Percentiles rank a stretch among this genome's conserved stretches.
Conservation (phyloP, 1,139 yeast species). For the Yamadazyma jaroonii region DNA sequence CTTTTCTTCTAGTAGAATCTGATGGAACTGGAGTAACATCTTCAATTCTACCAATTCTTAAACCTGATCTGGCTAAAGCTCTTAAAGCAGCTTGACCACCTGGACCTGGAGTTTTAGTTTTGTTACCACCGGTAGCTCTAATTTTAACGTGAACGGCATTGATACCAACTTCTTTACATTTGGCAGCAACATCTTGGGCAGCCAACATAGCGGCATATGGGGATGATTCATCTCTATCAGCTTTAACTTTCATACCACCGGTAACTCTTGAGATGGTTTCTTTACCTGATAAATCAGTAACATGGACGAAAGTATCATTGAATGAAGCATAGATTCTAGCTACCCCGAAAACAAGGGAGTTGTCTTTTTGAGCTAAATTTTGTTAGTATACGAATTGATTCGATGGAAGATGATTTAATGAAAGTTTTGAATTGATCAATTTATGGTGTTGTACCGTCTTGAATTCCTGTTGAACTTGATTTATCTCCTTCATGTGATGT, state of each 20-base stretch:
- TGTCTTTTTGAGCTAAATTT: slow-evolving; percentile 20
- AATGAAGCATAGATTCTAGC: slow-evolving; percentile 99
- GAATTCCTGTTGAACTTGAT: too few relatives aligned
- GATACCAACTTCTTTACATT: slow-evolving; percentile 99
- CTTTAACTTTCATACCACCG: slow-evolving; percentile 99
- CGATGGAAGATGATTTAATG: not conserved
- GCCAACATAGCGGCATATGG: slow-evolving; percentile 99
- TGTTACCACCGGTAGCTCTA: slow-evolving; percentile 99
- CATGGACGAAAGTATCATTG: slow-evolving; percentile 99
- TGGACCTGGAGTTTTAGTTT: slow-evolving; percentile 99
- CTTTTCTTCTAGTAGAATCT: slow-evolving; percentile 99
- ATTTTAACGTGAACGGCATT: slow-evolving; percentile 99
- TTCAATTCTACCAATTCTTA: slow-evolving; percentile 99
- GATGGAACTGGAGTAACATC: slow-evolving; percentile 99
- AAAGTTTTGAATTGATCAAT: too few relatives aligned
- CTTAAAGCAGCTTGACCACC: slow-evolving; percentile 99
- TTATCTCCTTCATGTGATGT: too few relatives aligned
- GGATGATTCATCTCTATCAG: slow-evolving; percentile 99
- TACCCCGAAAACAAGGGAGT: slow-evolving; percentile 99
- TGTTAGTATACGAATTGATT: slow-evolving; percentile 10
- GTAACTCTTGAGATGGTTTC: slow-evolving; percentile 99
- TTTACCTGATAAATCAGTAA: slow-evolving; percentile 99
- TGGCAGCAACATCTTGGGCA: slow-evolving; percentile 99
- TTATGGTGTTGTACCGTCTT: too few relatives aligned
- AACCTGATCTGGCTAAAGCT: slow-evolving; percentile 99